Conservation (phyloP, 202 grass and related monocot species). For the Carex sylvatica region DNA sequence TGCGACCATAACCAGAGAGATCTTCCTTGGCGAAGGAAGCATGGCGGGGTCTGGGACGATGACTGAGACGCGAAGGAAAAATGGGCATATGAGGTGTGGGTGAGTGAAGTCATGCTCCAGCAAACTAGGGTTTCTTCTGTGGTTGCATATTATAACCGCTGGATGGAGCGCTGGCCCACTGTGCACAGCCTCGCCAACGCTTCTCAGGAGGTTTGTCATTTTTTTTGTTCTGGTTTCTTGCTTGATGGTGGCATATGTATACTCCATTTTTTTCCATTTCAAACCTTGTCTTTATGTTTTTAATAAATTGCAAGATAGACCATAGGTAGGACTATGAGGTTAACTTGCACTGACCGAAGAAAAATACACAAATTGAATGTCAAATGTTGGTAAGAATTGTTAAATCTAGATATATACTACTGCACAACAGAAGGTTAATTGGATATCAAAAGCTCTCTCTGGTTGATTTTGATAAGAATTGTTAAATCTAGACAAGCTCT, state of each 20-base stretch:
- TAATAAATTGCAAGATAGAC: too few relatives aligned
- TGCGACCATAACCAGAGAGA: conserved; percentile 62
- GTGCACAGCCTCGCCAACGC: conserved; percentile 68
- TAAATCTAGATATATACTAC: too few relatives aligned
- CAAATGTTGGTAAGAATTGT: too few relatives aligned
- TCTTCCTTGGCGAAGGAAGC: conserved; percentile 65
- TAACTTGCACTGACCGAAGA: too few relatives aligned
- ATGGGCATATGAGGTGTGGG: conserved; percentile 89
- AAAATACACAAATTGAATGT: too few relatives aligned
- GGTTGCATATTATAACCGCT: conserved; percentile 75
- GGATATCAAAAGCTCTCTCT: too few relatives aligned
- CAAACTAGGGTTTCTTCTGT: conserved; percentile 83
- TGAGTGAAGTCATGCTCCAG: conserved; percentile 97
- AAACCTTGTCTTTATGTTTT: too few relatives aligned
- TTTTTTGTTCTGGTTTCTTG: neutral
- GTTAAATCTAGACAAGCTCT: too few relatives aligned
- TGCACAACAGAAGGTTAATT: too few relatives aligned
- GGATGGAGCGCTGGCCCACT: conserved; percentile 89
- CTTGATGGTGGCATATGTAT: neutral
- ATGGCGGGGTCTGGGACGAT: neutral
- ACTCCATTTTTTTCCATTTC: neutral
- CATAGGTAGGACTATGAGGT: too few relatives aligned
- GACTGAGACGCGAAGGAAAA: conserved; percentile 26
- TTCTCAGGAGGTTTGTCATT: conserved; percentile 69
- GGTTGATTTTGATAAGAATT: too few relatives aligned